Evolutionary conservation across 805 yeast genomes (phyloP), one percentile per base, ranked within the genome.

Genomic region (Debaryomyces castellii): DNA sequence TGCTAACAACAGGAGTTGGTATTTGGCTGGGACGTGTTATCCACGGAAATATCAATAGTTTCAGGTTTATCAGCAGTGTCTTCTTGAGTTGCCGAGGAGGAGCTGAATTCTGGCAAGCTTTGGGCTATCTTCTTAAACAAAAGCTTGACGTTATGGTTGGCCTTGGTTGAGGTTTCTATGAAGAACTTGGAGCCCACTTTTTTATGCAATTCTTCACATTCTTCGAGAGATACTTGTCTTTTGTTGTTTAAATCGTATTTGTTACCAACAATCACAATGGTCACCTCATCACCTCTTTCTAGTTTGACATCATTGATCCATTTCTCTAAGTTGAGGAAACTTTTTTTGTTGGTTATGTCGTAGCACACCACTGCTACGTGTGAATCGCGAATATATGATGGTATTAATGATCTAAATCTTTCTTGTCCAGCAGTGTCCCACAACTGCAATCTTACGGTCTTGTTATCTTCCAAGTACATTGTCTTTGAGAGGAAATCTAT

Each of bases 341-440:
- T 82, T 58, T 87, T 87, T 62, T 80, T 85, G 60, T 83, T 86
- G 6, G 97, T 89, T 48, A 92, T 86, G 63, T 94, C 99, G 69
- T 92, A 92, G 18, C 95, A 96, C 22, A 94, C 85, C 39, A 94
- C 95, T 0, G 99, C 98, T n/a, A 94, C 98, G 57, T 91, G 90
- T 12, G 95, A 87, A 66, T 94, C 99, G 55, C 99, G 78, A 49
- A 94, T 94, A 62, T 94, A 94, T 9, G 96, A 86, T 3, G 99
- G 99, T 46, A 94, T 92, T 63, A 94, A 78, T 14, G 96, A 87
- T 60, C 98, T 77, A 73, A 94, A 94, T 56, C 99, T 73, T 66
- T 94, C 99, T 68, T 91, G 98, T 12, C 98, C 97, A 1, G 96
- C 96, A 3, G 98, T 91, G 64, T 91, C 98, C 98, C 99, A 94